Conservation (phyloP, 768 basidiomycete species). For the Leucosporidium scottii region DNA sequence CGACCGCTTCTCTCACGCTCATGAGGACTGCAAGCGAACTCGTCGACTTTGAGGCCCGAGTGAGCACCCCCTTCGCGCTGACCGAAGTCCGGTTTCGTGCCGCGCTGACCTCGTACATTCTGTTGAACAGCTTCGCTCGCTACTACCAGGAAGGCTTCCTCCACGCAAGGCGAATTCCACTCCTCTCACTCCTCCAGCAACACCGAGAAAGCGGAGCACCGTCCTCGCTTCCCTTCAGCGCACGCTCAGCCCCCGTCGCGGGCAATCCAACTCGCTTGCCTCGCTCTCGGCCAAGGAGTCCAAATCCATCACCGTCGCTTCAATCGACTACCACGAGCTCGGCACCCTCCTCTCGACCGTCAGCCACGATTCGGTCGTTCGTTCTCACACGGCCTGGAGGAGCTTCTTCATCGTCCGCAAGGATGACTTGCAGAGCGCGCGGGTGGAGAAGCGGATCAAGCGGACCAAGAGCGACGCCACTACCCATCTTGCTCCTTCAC, state of each 20-base stretch:
- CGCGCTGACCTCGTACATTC: background rate
- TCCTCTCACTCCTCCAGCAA: background rate
- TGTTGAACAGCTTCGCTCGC: conserved; percentile 49
- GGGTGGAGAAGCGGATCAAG: conserved; percentile 80
- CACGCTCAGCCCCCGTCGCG: conserved; percentile 30
- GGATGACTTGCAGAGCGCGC: conserved; percentile 79
- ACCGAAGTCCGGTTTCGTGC: background rate
- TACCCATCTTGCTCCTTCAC: background rate
- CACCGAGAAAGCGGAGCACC: conserved; percentile 13
- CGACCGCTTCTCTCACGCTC: conserved; percentile 82
- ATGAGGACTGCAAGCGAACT: conserved; percentile 70
- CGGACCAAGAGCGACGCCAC: conserved; percentile 65
- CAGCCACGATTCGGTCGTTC: conserved; percentile 59
- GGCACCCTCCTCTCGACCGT: conserved; percentile 73
- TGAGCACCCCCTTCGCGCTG: conserved; percentile 15
- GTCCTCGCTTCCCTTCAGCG: conserved; percentile 30
- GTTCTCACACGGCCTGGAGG: conserved; percentile 67
- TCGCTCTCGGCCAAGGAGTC: conserved; percentile 49
- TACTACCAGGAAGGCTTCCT: conserved; percentile 57
- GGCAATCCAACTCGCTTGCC: conserved; percentile 48
- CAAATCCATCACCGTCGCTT: conserved; percentile 16
- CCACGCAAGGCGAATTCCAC: conserved; percentile 34
- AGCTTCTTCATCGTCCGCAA: conserved; percentile 76
- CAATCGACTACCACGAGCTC: conserved; percentile 47
- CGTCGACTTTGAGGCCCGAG: conserved; percentile 68